phyloP scores from a whole-genome alignment of 2,329 filamentous ascomycete genomes.

The Zymoseptoria pseudotritici region DNA sequence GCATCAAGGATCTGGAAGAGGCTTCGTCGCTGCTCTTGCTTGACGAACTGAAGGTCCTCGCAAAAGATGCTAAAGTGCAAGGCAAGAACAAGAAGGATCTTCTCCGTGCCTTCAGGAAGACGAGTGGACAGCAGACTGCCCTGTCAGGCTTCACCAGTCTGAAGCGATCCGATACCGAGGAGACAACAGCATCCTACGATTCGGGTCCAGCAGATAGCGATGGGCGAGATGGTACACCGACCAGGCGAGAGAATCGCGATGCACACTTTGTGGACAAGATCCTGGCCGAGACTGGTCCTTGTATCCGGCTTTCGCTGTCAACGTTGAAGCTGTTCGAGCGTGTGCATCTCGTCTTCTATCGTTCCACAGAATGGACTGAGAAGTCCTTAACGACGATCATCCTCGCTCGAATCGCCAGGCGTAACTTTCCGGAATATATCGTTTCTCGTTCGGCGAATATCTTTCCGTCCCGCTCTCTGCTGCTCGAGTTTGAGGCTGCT shows the following conservation, averaged over 20 bases:
- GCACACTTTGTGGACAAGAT: constrained; percentile 72
- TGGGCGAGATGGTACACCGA: constrained; percentile 33
- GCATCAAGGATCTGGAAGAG: constrained; percentile 72
- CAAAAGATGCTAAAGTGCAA: constrained; percentile 77
- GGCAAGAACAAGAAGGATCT: constrained; percentile 85
- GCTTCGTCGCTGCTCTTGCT: constrained; percentile 74
- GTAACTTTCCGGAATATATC: constrained; percentile 84
- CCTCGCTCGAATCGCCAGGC: constrained; percentile 76
- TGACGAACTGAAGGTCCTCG: constrained; percentile 76
- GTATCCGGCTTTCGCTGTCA: constrained; percentile 67
- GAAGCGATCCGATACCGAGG: constrained; percentile 55
- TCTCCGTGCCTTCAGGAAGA: constrained; percentile 62
- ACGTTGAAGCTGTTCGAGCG: constrained; percentile 80
- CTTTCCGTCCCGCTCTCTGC: constrained; percentile 64
- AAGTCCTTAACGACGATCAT: constrained; percentile 95
- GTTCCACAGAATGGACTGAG: constrained; percentile 94
- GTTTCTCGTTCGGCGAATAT: constrained; percentile 86
- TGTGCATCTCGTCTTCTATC: constrained; percentile 91
- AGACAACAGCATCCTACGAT: constrained; percentile 44
- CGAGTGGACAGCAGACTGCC: constrained; percentile 67
- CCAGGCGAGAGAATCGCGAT: constrained; percentile 54
- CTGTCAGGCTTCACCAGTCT: constrained; percentile 60
- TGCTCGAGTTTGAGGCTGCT: constrained; percentile 85
- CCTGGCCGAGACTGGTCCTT: constrained; percentile 67
- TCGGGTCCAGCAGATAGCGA: constrained; percentile 26